phyloP scores from a whole-genome alignment of 2,329 filamentous ascomycete species.

The Talaromyces piceae region DNA sequence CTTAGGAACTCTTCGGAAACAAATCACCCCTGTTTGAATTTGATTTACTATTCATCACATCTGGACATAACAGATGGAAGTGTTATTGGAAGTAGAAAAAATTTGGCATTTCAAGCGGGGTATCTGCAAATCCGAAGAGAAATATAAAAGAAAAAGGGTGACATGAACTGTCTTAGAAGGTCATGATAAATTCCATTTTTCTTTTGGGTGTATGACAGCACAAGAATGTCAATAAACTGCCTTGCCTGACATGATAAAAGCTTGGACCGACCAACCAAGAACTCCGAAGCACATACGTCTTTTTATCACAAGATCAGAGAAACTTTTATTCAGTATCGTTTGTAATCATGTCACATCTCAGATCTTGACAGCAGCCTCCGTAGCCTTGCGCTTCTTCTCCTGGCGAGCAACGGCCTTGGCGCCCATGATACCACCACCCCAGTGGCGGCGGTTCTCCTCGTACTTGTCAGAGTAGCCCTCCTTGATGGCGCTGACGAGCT shows the following conservation, averaged over 20 bases:
- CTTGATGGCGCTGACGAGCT: slow-evolving; percentile 94
- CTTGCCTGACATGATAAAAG: neutral
- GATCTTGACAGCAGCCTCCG: slow-evolving; percentile 96
- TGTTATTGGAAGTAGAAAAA: slow-evolving; percentile 1
- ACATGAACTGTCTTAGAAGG: neutral
- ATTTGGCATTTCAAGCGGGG: slow-evolving; percentile 4
- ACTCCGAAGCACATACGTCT: neutral
- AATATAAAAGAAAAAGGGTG: neutral
- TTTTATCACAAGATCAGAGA: neutral
- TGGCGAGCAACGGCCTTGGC: slow-evolving; percentile 74
- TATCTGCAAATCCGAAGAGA: slow-evolving; percentile 4
- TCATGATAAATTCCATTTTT: neutral
- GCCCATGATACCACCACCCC: slow-evolving; percentile 99
- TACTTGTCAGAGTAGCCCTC: slow-evolving; percentile 96
- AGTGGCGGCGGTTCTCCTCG: slow-evolving; percentile 83
- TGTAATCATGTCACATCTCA: slow-evolving; percentile 46
- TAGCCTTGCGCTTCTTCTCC: slow-evolving; percentile 88
- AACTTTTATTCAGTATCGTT: slow-evolving; percentile 1
- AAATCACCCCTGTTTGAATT: neutral
- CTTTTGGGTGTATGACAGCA: neutral
- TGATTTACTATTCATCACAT: neutral
- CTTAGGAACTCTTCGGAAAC: neutral
- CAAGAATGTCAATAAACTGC: neutral
- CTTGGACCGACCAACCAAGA: neutral
- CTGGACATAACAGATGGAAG: neutral